Evolutionary conservation across 805 yeast species (phyloP), one percentile per base, ranked within the genome.

Genomic region (Kurtzmaniella cleridarum): DNA sequence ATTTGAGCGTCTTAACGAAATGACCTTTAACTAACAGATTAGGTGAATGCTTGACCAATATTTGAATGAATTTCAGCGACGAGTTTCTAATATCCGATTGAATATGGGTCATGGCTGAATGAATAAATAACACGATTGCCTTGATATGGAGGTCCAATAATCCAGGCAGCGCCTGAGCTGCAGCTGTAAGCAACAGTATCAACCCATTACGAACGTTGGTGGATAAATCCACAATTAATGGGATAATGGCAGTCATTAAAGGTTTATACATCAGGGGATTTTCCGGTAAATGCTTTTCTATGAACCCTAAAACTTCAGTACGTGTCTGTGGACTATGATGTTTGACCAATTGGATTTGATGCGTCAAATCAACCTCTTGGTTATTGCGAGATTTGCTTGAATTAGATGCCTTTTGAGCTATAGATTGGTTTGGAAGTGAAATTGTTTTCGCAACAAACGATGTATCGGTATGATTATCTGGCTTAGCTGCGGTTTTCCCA

Each of bases 91-190:
- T 79, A 3, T 78, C 79, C 1, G 88, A 80, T 24, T 75, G 75
- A 30, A 93, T 84, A 57, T 93, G 97, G 13, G 97, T 84, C 96
- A 93, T 91, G 3, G 96, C 95, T 38, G 91, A 82, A 49, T 84
- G 84, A 13, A 91, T 70, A 56, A 84, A 90, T 24, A 91, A 69
- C n/a, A 84, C 72, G 39, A 84, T 54, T 15, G 68, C 61, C 44
- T 78, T 63, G 51, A 79, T 65, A 64, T 84, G 87, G 18, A 84
- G 57, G 40, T 75, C 76, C 43, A 84, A 60, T 20, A 84, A 64
- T 3, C 77, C 76, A 0, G 75, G 71, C 47, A 78, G 81, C 18
- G 60, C 59, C 11, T 57, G 51, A 2, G 78, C 75, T 27, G 79
- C 66, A 6, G 70, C 69, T 3, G 62, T 59, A 3, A 82, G 59